Percentiles rank a stretch among this genome's conserved stretches.
phyloP scores from a whole-genome alignment of 192 early-diverging fungal species.

The Coemansia sp. region DNA sequence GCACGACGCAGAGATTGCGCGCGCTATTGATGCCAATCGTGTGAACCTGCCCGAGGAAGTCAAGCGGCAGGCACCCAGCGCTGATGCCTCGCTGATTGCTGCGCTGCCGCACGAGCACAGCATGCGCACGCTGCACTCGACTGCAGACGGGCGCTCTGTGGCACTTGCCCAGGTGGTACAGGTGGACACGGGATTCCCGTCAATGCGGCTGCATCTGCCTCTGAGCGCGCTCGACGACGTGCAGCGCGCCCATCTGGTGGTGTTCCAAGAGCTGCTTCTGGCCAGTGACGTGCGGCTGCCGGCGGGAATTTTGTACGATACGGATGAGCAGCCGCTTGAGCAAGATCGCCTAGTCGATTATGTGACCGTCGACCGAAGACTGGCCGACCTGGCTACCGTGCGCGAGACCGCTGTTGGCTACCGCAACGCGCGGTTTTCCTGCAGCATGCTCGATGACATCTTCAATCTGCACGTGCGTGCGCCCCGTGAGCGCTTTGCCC shows the following conservation, averaged over 20 bases:
- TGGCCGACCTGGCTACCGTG: slow-evolving; percentile 52
- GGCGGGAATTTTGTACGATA: slow-evolving; percentile 39
- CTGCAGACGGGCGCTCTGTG: slow-evolving; percentile 43
- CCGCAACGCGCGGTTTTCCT: slow-evolving; percentile 45
- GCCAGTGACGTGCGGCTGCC: slow-evolving; percentile 56
- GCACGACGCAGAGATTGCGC: slow-evolving; percentile 53
- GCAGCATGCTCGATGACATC: slow-evolving; percentile 56
- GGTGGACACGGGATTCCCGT: slow-evolving; percentile 66
- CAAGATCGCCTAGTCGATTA: slow-evolving; percentile 18
- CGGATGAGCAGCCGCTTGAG: neutral
- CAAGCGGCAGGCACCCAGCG: slow-evolving; percentile 55
- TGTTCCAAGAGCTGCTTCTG: slow-evolving; percentile 79
- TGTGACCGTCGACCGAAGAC: slow-evolving; percentile 35
- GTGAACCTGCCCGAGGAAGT: slow-evolving; percentile 54
- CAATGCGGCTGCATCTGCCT: slow-evolving; percentile 59
- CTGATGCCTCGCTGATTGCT: slow-evolving; percentile 24
- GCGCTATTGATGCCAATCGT: slow-evolving; percentile 23
- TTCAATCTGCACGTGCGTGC: slow-evolving; percentile 55
- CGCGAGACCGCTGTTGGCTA: slow-evolving; percentile 51
- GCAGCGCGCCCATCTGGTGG: slow-evolving; percentile 65
- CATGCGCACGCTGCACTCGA: slow-evolving; percentile 2
- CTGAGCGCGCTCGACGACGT: slow-evolving; percentile 53
- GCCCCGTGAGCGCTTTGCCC: slow-evolving; percentile 18
- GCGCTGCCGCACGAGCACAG: slow-evolving; percentile 16
- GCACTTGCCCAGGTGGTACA: slow-evolving; percentile 57